phyloP scores from a whole-genome alignment of 176 grass and related monocot genomes.

The maize (Zea mays) region Zm-B73-REFERENCE-NAM-5.0 NC_050096.1:254193001-254193500 shows the following conservation, averaged over 20 bases:
- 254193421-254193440: not conserved
- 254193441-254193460: not conserved
- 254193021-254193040: not conserved
- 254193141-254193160: not conserved
- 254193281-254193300: not conserved
- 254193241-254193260: not conserved
- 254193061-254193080: not conserved
- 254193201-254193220: not conserved
- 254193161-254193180: not conserved
- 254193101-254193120: not conserved
- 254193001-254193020: not conserved
- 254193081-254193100: constrained; percentile 4
- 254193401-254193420: not conserved
- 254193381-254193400: not conserved
- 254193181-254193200: not conserved
- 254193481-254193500: not conserved
- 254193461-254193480: not conserved
- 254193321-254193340: not conserved
- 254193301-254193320: not conserved
- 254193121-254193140: not conserved
- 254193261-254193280: not conserved
- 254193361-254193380: not conserved
- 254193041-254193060: not conserved
- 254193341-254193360: not conserved
- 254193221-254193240: not conserved